phyloP scores from a whole-genome alignment of 176 grass and related monocot species.

The Rhipidocladum racemiflorum region DNA sequence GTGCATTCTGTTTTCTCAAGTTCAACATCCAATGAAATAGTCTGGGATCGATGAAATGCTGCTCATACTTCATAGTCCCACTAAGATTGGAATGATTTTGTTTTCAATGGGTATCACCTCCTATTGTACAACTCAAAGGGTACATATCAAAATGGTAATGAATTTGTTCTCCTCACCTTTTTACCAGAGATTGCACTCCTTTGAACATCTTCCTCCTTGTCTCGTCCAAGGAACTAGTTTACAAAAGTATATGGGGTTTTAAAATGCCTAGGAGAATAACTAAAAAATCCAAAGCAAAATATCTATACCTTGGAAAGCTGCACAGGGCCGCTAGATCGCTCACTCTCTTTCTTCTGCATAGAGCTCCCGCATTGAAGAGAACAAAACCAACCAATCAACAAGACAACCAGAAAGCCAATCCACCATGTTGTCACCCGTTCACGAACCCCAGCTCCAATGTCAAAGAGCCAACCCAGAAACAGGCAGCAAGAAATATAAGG shows the following conservation, averaged over 20 bases:
- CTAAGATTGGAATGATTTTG: not conserved
- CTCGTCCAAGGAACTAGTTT: slow-evolving; percentile 72
- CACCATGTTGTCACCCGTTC: slow-evolving; percentile 71
- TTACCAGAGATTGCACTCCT: slow-evolving; percentile 96
- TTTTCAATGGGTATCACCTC: not conserved
- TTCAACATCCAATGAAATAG: not conserved
- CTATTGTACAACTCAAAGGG: not conserved
- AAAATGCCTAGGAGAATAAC: not conserved
- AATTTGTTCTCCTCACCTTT: slow-evolving; percentile 56
- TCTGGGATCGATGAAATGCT: not conserved
- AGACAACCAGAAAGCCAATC: slow-evolving; percentile 57
- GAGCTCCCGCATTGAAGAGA: slow-evolving; percentile 65
- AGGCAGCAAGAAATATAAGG: slow-evolving; percentile 85
- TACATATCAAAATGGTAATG: not conserved
- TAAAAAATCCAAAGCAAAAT: not conserved
- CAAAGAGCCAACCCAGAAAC: slow-evolving; percentile 97
- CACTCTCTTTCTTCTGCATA: slow-evolving; percentile 74
- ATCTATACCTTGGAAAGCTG: slow-evolving; percentile 90
- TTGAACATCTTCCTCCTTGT: slow-evolving; percentile 74
- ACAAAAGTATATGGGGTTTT: not conserved
- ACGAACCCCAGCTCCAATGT: slow-evolving; percentile 95
- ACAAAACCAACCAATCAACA: slow-evolving; percentile 59
- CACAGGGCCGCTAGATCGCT: slow-evolving; percentile 59
- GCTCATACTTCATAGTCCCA: not conserved
- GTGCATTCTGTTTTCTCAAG: not conserved